Conservation (phyloP, 2,329 filamentous ascomycete genomes). For the Microdochium trichocladiopsis region DNA sequence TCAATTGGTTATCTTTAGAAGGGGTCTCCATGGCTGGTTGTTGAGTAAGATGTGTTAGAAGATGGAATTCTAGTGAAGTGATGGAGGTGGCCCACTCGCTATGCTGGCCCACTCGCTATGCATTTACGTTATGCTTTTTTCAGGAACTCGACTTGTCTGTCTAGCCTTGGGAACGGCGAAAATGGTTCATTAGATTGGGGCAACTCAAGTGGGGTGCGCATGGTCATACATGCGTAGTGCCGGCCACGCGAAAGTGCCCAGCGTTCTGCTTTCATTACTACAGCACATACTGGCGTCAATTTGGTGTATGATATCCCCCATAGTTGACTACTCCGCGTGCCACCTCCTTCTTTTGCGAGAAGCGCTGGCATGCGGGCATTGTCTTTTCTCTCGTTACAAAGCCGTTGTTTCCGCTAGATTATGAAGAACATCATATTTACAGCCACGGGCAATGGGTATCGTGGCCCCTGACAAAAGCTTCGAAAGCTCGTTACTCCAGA, state of each 20-base stretch:
- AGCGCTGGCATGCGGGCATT: too few species aligned
- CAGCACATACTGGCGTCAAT: background rate
- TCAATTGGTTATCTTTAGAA: too few species aligned
- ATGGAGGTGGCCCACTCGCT: too few species aligned
- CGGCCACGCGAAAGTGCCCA: background rate
- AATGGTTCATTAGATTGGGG: background rate
- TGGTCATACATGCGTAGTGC: background rate
- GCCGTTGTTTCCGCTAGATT: background rate
- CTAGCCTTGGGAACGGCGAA: background rate
- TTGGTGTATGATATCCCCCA: conserved; percentile 1
- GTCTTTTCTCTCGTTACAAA: background rate
- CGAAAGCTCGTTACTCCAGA: too few species aligned
- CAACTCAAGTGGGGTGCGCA: background rate
- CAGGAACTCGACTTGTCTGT: background rate
- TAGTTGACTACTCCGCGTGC: background rate
- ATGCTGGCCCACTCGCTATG: too few species aligned
- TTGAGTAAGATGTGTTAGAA: too few species aligned
- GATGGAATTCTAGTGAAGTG: too few species aligned
- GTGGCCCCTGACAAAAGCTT: too few species aligned
- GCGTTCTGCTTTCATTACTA: background rate
- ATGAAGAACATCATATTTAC: too few species aligned
- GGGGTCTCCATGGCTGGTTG: too few species aligned
- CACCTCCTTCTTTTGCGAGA: background rate
- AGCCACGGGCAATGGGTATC: too few species aligned
- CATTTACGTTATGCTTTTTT: background rate